phyloP scores from a whole-genome alignment of 208 protist species.

The Histomonas meleagridis region DNA sequence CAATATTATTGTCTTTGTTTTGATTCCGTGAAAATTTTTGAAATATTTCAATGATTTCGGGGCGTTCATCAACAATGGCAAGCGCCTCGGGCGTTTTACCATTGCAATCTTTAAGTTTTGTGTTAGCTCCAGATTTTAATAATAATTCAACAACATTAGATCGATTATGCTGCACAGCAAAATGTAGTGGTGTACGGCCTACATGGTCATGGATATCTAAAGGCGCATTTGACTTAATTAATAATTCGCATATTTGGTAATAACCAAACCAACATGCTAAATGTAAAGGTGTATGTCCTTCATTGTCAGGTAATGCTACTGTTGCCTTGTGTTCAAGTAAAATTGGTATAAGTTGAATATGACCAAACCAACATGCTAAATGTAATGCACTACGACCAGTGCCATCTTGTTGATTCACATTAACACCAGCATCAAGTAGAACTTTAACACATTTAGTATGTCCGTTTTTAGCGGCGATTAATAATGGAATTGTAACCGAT shows the following conservation, averaged over 20 bases:
- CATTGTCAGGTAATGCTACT: not conserved
- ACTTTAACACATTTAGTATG: not conserved
- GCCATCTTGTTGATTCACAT: not conserved
- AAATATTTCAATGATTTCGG: not conserved
- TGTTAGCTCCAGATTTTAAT: not conserved
- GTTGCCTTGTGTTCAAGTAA: not conserved
- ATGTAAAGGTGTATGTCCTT: not conserved
- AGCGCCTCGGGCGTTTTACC: not conserved
- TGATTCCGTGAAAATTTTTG: not conserved
- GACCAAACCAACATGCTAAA: not conserved
- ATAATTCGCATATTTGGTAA: not conserved
- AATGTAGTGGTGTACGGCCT: not conserved
- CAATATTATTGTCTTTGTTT: not conserved
- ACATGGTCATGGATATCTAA: not conserved
- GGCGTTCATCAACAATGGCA: not conserved
- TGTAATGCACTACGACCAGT: not conserved
- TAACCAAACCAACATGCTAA: not conserved
- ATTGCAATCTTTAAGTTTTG: not conserved
- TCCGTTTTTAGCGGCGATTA: not conserved
- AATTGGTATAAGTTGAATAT: not conserved
- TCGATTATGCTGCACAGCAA: not conserved
- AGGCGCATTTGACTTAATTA: not conserved
- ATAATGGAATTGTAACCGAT: not conserved
- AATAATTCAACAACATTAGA: not conserved
- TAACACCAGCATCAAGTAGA: not conserved